Evolutionary conservation across 257 asterid species (phyloP).

Genomic region (Galeopsis tetrahit): DNA sequence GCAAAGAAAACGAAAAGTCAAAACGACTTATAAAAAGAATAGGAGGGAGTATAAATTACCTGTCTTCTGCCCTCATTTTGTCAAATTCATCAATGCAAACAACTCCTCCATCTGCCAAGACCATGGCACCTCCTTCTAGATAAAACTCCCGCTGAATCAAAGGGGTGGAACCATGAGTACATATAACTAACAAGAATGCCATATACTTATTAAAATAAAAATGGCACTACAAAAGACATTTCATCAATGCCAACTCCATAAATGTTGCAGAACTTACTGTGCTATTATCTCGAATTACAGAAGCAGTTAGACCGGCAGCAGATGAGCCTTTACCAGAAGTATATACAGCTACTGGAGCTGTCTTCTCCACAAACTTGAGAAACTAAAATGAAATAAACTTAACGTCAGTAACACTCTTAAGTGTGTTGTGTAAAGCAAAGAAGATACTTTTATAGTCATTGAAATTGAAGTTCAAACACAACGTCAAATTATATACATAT

Average conservation of each 20-base stretch:
- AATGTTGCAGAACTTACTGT: constrained; percentile 57
- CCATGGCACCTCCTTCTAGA: constrained; percentile 99
- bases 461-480: not conserved
- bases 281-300: constrained; percentile 96
- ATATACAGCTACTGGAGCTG: constrained; percentile 96
- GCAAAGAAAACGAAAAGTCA: too few species aligned
- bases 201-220: constrained; percentile 3
- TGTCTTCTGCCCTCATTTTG: constrained; percentile 99
- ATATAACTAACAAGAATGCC: constrained; percentile 8
- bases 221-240: constrained; percentile 1
- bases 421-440: not conserved
- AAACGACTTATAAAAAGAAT: too few species aligned
- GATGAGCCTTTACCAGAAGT: constrained; percentile 99
- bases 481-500: not conserved
- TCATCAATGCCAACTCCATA: constrained; percentile 14
- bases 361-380: constrained; percentile 98
- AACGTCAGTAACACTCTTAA: constrained; percentile 8
- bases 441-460: not conserved
- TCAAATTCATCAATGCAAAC: constrained; percentile 99
- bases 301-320: constrained; percentile 99
- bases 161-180: constrained; percentile 29
- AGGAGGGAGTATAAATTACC: too few species aligned
- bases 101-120: constrained; percentile 98
- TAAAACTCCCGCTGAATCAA: constrained; percentile 88
- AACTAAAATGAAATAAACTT: constrained; percentile 50